Evolutionary conservation across 306 rosid species (phyloP).

Genomic region (Cucurbita moschata): DNA sequence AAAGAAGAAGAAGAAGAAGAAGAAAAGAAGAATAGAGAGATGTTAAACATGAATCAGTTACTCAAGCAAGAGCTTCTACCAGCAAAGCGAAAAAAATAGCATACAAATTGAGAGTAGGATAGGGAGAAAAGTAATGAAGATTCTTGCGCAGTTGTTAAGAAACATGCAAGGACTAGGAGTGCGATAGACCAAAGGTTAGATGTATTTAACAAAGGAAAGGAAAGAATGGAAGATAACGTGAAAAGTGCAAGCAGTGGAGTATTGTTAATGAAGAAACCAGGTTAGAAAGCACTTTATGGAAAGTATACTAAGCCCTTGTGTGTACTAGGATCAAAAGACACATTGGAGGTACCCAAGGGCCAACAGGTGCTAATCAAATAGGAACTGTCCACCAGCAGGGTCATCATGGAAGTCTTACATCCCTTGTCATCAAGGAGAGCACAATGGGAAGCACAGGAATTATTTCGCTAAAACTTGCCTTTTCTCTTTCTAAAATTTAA

Average conservation of each 20-base stretch:
- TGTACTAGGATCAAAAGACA: not conserved
- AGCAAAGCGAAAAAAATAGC: not conserved
- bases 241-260: not conserved
- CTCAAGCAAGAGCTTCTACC: not conserved
- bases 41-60: not conserved
- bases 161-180: not conserved
- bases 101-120: not conserved
- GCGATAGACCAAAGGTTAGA: not conserved
- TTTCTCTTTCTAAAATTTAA: not conserved
- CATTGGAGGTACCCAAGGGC: not conserved
- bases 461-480: not conserved
- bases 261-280: not conserved
- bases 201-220: not conserved
- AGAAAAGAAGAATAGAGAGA: not conserved
- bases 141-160: not conserved
- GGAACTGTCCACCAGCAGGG: not conserved
- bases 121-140: not conserved
- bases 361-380: not conserved
- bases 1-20: too few species aligned
- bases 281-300: not conserved
- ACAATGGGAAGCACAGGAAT: not conserved
- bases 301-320: not conserved
- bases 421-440: not conserved
- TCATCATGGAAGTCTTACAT: not conserved
- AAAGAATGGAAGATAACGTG: not conserved